These are phyloP conservation scores for Geranium incanum DNA, from an alignment of 441 rosid genomes.

Conservation along the genomic window DNA sequence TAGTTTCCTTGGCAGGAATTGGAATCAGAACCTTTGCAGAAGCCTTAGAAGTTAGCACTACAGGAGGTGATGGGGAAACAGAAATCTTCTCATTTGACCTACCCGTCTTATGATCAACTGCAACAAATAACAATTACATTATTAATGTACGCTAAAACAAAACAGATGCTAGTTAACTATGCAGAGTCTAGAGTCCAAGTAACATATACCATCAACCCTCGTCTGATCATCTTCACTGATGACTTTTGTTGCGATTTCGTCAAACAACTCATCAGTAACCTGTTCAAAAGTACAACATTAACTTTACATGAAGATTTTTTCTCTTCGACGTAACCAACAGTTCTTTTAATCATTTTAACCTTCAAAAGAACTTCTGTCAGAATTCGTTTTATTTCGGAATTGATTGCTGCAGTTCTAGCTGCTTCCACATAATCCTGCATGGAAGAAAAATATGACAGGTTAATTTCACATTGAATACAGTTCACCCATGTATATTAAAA, in stretches of 20 bases:
- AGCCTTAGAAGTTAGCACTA: conserved; percentile 36
- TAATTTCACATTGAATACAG: conserved; percentile 6
- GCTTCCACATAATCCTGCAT: conserved; percentile 74
- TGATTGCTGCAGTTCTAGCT: conserved; percentile 61
- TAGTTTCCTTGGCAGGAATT: conserved; percentile 32
- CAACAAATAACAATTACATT: conserved; percentile 17
- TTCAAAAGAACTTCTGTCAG: conserved; percentile 91
- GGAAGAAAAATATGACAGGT: conserved; percentile 22
- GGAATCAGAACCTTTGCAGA: conserved; percentile 46
- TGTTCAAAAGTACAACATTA: conserved; percentile 32
- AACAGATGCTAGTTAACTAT: conserved; percentile 4
- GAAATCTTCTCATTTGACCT: conserved; percentile 28
- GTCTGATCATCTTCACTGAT: conserved; percentile 59
- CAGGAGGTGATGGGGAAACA: conserved; percentile 30
- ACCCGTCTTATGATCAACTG: conserved; percentile 33
- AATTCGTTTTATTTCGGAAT: conserved; percentile 87
- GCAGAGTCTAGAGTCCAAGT: conserved; percentile 12
- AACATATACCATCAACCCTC: conserved; percentile 44
- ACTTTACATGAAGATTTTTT: conserved; percentile 8
- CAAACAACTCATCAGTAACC: conserved; percentile 91
- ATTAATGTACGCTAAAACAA: conserved; percentile 1
- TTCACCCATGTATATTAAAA: conserved; percentile 8
- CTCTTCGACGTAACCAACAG: conserved; percentile 10
- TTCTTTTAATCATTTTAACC: conserved; percentile 38
- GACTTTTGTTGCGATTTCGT: conserved; percentile 88